A percentile compares a stretch with the other conserved stretches of the same genome.
phyloP scores from a whole-genome alignment of 225 moss, liverwort and hornwort genomes.

The Sphagnum contortum region DNA sequence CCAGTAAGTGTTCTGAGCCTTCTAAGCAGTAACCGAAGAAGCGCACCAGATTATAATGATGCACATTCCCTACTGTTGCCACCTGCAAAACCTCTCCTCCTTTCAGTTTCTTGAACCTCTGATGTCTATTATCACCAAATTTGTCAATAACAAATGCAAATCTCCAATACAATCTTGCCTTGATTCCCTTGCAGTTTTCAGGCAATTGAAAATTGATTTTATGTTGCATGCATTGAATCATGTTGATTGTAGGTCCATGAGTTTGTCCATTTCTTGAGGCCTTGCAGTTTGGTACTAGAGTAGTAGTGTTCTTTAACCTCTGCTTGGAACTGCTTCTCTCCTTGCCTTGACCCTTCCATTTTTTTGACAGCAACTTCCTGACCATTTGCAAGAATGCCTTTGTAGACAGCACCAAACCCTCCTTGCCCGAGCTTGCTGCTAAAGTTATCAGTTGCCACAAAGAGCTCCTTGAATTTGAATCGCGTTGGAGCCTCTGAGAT shows the following conservation, averaged over 20 bases:
- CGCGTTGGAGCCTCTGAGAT: conserved; percentile 37
- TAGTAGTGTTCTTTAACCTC: conserved; percentile 9
- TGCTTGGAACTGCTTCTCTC: conserved; percentile 53
- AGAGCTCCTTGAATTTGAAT: conserved; percentile 36
- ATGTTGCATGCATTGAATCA: no score
- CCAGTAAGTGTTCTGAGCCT: conserved; percentile 42
- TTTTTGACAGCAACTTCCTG: conserved; percentile 48
- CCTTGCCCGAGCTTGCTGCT: conserved; percentile 38
- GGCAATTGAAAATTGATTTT: no score
- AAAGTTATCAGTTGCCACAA: conserved; percentile 43
- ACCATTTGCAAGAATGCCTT: conserved; percentile 28
- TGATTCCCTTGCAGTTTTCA: no score
- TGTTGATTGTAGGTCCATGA: no score
- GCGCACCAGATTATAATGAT: conserved; percentile 52
- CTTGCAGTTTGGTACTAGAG: no score
- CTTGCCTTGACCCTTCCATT: conserved; percentile 24
- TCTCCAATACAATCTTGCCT: no score
- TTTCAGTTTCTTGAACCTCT: no score
- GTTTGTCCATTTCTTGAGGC: no score
- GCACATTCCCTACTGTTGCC: conserved; percentile 46
- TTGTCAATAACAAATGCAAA: no score
- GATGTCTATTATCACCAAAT: no score
- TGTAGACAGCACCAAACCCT: conserved; percentile 47
- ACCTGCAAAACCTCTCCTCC: conserved; percentile 1
- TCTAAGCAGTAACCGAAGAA: conserved; percentile 54